A percentile compares a stretch with the other conserved stretches of the same genome.
Conservation (phyloP, 108 stramenopile genomes). For the Schizochytrium sp. region DNA sequence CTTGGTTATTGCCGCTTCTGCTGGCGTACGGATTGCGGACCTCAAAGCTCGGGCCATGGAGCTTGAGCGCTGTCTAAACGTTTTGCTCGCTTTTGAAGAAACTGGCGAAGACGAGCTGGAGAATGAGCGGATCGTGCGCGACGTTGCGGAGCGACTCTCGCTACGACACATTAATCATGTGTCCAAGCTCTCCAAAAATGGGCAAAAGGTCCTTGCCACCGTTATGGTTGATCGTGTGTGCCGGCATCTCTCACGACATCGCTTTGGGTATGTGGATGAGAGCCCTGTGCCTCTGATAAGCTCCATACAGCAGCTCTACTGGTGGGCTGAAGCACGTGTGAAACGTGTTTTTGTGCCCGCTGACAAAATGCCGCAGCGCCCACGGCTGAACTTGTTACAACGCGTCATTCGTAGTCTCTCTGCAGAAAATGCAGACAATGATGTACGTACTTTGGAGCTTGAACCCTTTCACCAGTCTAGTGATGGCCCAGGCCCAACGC, state of each 20-base stretch:
- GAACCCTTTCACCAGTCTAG: background rate
- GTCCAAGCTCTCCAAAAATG: constrained; percentile 5
- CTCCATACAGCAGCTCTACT: background rate
- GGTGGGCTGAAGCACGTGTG: background rate
- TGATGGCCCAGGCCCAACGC: background rate
- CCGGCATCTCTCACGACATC: background rate
- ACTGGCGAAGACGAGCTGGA: background rate
- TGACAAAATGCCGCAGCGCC: background rate
- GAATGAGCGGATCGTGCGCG: background rate
- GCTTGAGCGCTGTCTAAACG: background rate
- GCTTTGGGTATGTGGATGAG: background rate
- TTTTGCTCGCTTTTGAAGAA: background rate
- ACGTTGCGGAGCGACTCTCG: background rate
- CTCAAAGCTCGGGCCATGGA: background rate
- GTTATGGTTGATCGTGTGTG: background rate
- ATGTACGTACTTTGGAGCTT: background rate
- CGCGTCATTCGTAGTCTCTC: background rate
- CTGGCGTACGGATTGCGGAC: background rate
- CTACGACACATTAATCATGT: background rate
- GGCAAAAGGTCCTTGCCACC: background rate
- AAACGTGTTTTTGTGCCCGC: background rate
- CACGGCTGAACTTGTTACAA: background rate
- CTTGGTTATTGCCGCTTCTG: background rate
- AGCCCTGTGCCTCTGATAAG: background rate
- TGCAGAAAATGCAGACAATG: background rate